Base-by-base conservation (phyloP, 1,139 yeast genomes). In the Lodderomyces elongisporus region DNA sequence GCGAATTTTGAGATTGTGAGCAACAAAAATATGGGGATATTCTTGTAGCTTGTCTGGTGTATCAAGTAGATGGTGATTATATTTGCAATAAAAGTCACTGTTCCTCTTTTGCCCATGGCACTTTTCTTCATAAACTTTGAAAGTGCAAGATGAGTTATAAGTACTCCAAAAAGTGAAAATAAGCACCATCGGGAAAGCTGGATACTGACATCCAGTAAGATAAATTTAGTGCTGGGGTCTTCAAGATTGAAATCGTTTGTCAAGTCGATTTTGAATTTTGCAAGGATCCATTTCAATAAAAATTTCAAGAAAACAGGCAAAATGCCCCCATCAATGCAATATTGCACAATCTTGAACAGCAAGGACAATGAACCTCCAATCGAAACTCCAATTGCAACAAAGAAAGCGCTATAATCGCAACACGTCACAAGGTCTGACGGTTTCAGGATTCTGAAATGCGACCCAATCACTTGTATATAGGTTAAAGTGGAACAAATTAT, bases 21-120 rank as follows among this genome's bases (percentile, higher is more conserved):
- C 0, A 77, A 52, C 3, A 77, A 46, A 47, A 79, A 85, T 5
- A 88, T 54, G 0, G 95, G 94, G 20, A 87, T 79, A 43, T 84
- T 82, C 29, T 70, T 70, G 3, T 74, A 57, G 24, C 84, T 68
- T 0, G 93, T 68, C 51, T 89, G 95, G 42, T 82, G 79, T 3
- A 88, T 62, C 30, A 88, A 60, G 27, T 83, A 55, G 1, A 83
- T 46, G 2, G 81, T 71, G 1, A 71, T 33, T 3, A 76, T 44
- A 30, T 71, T 66, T 3, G 66, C 49, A 3, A 74, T 40, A 43
- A 74, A 77, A 10, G 71, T 62, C 20, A 69, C 50, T 15, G 60
- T 37, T 0, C 59, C 62, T 30, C 21, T 14, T 5, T 23, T 9
- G 7, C 32, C 22, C 10, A 18, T 10, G 9, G 20, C 26, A 7